These are phyloP conservation scores for Candida silvicultrix DNA, from an alignment of 805 yeast genomes.

Conservation along the genomic window DNA sequence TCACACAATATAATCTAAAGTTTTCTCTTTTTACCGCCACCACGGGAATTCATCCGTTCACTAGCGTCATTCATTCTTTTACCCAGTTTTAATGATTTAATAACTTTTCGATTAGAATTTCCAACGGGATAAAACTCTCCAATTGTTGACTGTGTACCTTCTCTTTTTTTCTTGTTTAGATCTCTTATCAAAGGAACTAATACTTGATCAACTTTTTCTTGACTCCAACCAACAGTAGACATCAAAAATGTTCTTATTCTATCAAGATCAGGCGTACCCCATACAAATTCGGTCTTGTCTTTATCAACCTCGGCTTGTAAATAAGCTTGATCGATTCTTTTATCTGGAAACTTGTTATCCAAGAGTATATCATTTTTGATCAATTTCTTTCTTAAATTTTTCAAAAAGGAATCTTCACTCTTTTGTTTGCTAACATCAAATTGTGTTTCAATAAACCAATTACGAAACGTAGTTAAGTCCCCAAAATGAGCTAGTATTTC, in stretches of 20 bases:
- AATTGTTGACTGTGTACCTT: conserved; percentile 52
- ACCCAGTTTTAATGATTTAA: conserved; percentile 44
- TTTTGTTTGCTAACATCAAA: conserved; percentile 32
- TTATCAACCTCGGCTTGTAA: conserved; percentile 75
- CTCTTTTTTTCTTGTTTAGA: conserved; percentile 55
- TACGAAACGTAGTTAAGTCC: conserved; percentile 28
- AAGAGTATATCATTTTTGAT: conserved; percentile 48
- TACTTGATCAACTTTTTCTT: conserved; percentile 70
- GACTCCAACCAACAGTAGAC: conserved; percentile 74
- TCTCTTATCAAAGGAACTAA: conserved; percentile 80
- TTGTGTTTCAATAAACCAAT: conserved; percentile 38
- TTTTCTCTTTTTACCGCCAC: too few relatives aligned
- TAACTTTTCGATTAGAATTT: conserved; percentile 31
- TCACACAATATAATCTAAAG: too few relatives aligned
- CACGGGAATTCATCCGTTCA: conserved; percentile 6
- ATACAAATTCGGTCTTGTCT: conserved; percentile 69
- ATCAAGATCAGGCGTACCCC: conserved; percentile 91
- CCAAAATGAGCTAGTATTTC: conserved; percentile 86
- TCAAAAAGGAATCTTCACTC: conserved; percentile 42
- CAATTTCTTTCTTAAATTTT: conserved; percentile 51
- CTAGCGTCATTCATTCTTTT: conserved; percentile 54
- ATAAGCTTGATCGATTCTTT: conserved; percentile 67
- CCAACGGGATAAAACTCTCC: conserved; percentile 67
- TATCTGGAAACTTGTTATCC: conserved; percentile 65
- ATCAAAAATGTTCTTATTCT: conserved; percentile 64